Percentiles rank a stretch among this genome's conserved stretches.
Evolutionary conservation across 768 basidiomycete genomes (phyloP).

Genomic region (Hemileccinum rubropunctum): DNA sequence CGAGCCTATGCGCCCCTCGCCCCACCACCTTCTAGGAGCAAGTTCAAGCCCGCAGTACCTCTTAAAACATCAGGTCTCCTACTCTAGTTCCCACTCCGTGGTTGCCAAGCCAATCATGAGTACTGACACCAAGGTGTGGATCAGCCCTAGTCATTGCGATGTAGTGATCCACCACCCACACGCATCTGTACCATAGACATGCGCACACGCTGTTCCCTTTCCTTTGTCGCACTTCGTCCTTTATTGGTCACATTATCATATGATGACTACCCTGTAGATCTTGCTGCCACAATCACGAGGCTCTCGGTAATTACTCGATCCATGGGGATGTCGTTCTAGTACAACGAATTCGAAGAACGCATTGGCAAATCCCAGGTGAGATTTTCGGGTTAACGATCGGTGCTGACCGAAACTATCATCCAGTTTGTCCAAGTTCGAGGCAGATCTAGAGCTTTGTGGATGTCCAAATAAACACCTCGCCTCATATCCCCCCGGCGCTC

Average conservation of each 20-base stretch:
- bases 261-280: no score
- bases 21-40: constrained; percentile 27
- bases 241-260: constrained; percentile 13
- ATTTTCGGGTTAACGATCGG: no score
- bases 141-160: background rate
- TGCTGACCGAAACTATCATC: no score
- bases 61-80: constrained; percentile 26
- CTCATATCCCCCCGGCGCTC: no score
- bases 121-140: background rate
- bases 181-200: constrained; percentile 32
- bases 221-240: background rate
- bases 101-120: constrained; percentile 18
- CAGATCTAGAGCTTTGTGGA: no score
- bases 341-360: no score
- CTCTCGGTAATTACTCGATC: no score
- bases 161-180: constrained; percentile 4
- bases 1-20: constrained; percentile 7
- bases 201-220: constrained; percentile 10
- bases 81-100: constrained; percentile 21
- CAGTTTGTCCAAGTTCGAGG: no score
- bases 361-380: no score
- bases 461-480: no score
- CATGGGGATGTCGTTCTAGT: no score
- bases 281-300: no score
- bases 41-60: constrained; percentile 10